Evolutionary conservation across 23 red algal genomes (phyloP).

Genomic region (Chondrus crispus): DNA sequence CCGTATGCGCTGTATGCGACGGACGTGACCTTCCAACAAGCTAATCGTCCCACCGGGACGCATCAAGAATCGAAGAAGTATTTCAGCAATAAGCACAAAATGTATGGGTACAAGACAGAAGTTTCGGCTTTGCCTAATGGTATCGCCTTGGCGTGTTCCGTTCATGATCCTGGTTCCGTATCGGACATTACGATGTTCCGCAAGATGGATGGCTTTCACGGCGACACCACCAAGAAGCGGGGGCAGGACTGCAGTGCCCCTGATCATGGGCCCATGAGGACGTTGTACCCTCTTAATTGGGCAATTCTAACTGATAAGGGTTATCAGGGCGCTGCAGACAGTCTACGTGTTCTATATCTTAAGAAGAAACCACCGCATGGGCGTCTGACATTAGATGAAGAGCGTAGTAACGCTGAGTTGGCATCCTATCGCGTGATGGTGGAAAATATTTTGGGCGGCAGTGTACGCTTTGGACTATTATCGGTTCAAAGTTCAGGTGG

Average conservation of each 20-base stretch:
- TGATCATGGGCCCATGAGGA: background rate
- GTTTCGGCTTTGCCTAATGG: slow-evolving; percentile 3
- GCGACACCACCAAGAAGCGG: background rate
- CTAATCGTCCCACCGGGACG: background rate
- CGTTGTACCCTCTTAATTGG: background rate
- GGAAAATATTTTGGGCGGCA: background rate
- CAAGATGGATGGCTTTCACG: background rate
- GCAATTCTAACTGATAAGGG: background rate
- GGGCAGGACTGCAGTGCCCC: background rate
- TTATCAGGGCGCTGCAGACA: background rate
- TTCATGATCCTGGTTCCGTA: background rate
- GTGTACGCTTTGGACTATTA: background rate
- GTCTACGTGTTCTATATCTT: background rate
- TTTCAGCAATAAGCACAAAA: background rate
- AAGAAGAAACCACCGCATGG: background rate
- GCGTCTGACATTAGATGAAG: background rate
- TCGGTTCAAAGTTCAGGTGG: background rate
- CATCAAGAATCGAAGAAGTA: background rate
- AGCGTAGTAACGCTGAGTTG: background rate
- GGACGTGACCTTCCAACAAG: background rate
- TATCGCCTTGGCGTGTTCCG: background rate
- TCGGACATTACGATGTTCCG: background rate
- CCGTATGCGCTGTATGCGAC: background rate
- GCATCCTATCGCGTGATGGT: background rate
- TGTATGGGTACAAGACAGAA: background rate